These are phyloP conservation scores for Luffa acutangula DNA, from an alignment of 306 rosid genomes.

Conservation along the genomic window DNA sequence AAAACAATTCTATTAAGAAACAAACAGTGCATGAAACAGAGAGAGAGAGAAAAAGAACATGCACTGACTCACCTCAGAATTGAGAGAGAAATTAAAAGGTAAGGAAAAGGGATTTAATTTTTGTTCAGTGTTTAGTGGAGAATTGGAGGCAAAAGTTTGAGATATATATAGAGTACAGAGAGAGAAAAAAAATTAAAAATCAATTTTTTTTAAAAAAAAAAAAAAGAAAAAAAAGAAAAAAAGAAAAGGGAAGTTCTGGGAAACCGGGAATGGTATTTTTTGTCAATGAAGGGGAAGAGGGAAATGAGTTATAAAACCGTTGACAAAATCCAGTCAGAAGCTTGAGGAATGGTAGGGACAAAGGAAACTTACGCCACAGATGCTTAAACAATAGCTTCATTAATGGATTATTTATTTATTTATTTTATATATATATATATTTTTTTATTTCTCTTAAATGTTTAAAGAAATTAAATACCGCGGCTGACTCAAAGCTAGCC, in stretches of 20 bases:
- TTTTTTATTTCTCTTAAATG: background rate
- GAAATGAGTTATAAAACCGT: background rate
- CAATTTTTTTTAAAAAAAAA: no score
- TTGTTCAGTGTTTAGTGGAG: background rate
- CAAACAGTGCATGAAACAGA: background rate
- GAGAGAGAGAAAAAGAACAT: background rate
- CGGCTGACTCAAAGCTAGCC: background rate
- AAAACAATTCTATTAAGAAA: background rate
- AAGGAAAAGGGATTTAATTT: no score
- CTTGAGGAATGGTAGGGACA: background rate
- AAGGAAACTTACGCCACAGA: background rate
- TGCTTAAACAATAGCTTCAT: background rate
- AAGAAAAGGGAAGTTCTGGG: background rate
- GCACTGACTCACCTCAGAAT: background rate
- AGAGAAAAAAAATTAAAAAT: background rate
- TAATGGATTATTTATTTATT: background rate
- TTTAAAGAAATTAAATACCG: background rate
- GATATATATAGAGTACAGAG: background rate
- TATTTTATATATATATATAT: no score
- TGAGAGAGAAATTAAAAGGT: background rate
- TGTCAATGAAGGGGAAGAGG: background rate
- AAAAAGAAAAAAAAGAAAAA: background rate
- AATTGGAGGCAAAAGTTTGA: background rate
- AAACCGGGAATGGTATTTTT: background rate
- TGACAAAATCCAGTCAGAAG: conserved; percentile 11